Base-by-base conservation (phyloP, 2,329 filamentous ascomycete species). In the Rhynchosporium agropyri region DNA sequence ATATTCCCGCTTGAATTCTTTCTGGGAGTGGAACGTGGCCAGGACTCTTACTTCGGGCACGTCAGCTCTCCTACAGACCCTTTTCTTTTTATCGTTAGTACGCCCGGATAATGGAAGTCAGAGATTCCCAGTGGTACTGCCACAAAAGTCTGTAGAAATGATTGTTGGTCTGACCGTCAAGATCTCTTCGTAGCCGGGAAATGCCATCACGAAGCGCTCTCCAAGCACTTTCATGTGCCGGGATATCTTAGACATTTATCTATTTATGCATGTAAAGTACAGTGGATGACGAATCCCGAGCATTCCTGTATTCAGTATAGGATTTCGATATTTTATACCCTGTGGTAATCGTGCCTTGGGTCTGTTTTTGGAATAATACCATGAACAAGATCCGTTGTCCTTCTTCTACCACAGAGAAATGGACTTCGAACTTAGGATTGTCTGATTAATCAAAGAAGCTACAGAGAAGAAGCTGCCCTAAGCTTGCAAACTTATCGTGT, bases 101-200 rank as follows among this genome's bases (percentile, higher is more conserved):
- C 50, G 15, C 33, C 13, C 9, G 8, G 36, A 42, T 28, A 10
- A 36, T 33, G 33, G 38, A 40, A 36, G 26, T 28, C 20, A 20
- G 36, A 42, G 50, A 33, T 28, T 54, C 38, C 40, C 38, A 36
- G 50, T 54, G 33, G 50, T 33, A 54, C 50, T 40, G 28, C 28
- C 33, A 54, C 36, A 29, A 31, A n/a, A 9, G 8, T 38, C 50
- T n/a, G 38, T 31, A 36, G 20, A 54, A 54, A 28, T 42, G 50
- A 31, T 54, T 54, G 33, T 54, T 54, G 20, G 50, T 54, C 28
- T 54, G 49, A 54, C 50, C 9, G 36, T 36, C 50, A 54, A 54
- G 50, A 40, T 54, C 36, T 20, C 15, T 54, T 40, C 33, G 50
- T 54, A 10, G 28, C 20, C 38, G 1, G 33, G 33, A 10, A 42